Evolutionary conservation across 2,329 filamentous ascomycete genomes (phyloP), one percentile per base, ranked within the genome.

Genomic region (Monosporascus sp.): DNA sequence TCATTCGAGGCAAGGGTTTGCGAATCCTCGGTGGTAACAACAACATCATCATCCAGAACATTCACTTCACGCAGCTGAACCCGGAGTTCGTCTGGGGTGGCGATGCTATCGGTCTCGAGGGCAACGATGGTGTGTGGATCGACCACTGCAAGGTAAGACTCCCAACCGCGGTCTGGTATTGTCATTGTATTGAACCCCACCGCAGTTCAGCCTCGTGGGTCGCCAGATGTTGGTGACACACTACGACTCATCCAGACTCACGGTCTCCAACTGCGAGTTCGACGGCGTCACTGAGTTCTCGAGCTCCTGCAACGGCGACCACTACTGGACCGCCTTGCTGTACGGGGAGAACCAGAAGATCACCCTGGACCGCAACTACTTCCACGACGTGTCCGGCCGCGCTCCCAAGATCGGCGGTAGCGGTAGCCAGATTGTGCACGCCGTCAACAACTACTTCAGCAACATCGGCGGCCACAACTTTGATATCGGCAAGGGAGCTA

Each of bases 1-100:
- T 82, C 36, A 83, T 85, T 65, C 78, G 76, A 44, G 60, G 59
- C n/a, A 62, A 62, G 47, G 60, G 60, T n/a, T 49, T 65, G 40
- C 56, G 61, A 11, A 56, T 63, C 27, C 53, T 56, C 51, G 67
- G 64, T 61, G 73, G 71, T 59, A 66, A 81, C 38, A 81, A 83
- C 66, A 78, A 77, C 64, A 69, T 86, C 64, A 85, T 85, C 63
- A 78, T 85, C 65, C 82, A 82, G 73, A 83, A 81, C 68, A 69
- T 82, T 52, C 74, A 77, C 51, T 74, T 83, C 62, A 81, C 78
- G 50, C 70, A 80, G 50, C 69, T 84, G 48, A 83, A 84, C 71
- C 75, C 80, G 17, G 62, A 79, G 64, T 80, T 82, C 61, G 79
- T 84, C 60, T 84, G 81, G 81, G 81, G 81, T 52, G 81, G 80